Base-by-base conservation (phyloP, 148 eudicot genomes). In the Persicaria tinctoria region DNA sequence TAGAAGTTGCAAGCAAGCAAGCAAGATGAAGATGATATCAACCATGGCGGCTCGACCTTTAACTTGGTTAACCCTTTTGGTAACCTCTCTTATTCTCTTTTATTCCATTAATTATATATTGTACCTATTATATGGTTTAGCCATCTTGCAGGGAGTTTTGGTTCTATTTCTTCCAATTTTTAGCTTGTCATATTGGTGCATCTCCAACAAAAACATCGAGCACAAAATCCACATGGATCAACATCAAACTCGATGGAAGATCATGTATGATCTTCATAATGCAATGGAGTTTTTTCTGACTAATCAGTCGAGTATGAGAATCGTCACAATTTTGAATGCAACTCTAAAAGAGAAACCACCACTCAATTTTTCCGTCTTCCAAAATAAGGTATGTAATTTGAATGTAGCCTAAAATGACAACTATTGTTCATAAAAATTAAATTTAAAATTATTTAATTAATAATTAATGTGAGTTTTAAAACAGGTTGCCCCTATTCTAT, bases 121-220 rank as follows among this genome's bases (percentile, higher is more conserved):
- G 27, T 23, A 32, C 41, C 2, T 32, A 32, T 32, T 32, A 32
- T 32, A 32, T 32, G 41, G 2, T 32, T 32, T 32, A 32, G 41
- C 41, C 2, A 32, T 55, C 49, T 10, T 81, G 75, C 85, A 93
- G 96, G 83, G 82, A 51, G 1, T 89, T 69, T 66, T 48, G 17
- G 80, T 84, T 69, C 70, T 92, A 51, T 68, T 82, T 68, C 49
- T 87, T 9, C 87, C 92, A 0, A 63, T 82, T 70, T 76, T 84
- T 27, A 51, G 84, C 32, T 72, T 87, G 41, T 86, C 91, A 12
- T 80, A 80, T 72, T 88, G 91, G 92, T 74, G 81, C 11, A 55
- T 70, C 5, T 86, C 73, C 55, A 80, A 71, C 50, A 81, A 75
- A 73, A 76, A 68, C 49, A 79, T 85, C 6, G 88, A 86, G 77